Percentiles rank a stretch among this genome's conserved stretches.
Evolutionary conservation across 306 rosid species (phyloP).

Genomic region (Cucurbita pepo): DNA sequence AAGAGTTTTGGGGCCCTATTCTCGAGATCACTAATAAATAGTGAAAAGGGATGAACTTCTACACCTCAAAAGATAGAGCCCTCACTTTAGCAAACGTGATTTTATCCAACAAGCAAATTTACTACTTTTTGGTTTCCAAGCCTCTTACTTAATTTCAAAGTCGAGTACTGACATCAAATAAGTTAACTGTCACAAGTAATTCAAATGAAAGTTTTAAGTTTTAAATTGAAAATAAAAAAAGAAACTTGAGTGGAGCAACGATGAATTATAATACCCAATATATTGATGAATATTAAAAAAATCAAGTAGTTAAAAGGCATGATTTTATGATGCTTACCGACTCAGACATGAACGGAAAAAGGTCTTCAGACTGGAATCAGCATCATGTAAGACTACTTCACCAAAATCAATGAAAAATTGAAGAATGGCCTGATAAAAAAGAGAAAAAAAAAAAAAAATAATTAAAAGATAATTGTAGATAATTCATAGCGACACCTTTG

Average conservation of each 20-base stretch:
- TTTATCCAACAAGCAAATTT: not conserved
- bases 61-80: not conserved
- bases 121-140: not conserved
- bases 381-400: conserved; percentile 81
- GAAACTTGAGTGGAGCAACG: not conserved
- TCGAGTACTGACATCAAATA: not conserved
- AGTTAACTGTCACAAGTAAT: not conserved
- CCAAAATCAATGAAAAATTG: conserved; percentile 92
- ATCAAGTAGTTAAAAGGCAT: not conserved
- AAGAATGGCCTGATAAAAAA: conserved; percentile 53
- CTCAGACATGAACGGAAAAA: conserved; percentile 86
- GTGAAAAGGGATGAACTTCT: not conserved
- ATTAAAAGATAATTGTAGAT: not conserved
- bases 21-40: not conserved
- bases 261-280: not conserved
- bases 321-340: conserved; percentile 31
- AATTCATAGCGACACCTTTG: not conserved
- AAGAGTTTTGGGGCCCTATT: not conserved
- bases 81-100: not conserved
- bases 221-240: not conserved
- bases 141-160: not conserved
- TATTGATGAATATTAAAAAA: not conserved
- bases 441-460: not conserved
- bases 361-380: conserved; percentile 75
- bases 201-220: not conserved